These are phyloP conservation scores for Malus asiatica DNA, from an alignment of 306 rosid species.

Conservation along the genomic window DNA sequence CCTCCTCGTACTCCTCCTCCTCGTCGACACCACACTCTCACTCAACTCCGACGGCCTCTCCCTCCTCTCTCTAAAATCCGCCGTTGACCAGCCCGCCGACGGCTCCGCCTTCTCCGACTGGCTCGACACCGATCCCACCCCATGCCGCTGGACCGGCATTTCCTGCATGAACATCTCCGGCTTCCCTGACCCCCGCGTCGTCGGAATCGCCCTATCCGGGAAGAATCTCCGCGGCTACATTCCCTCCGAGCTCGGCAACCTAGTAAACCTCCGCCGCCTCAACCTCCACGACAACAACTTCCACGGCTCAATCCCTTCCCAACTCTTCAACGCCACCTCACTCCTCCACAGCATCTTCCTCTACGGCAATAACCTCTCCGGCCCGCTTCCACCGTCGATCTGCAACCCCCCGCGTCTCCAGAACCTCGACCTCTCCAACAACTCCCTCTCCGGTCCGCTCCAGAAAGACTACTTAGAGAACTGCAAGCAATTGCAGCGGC, in stretches of 20 bases:
- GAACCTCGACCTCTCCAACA: constrained; percentile 82
- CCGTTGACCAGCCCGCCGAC: constrained; percentile 42
- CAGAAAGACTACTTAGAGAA: constrained; percentile 31
- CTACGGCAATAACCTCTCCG: constrained; percentile 82
- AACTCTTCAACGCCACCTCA: constrained; percentile 84
- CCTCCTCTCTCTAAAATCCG: constrained; percentile 86
- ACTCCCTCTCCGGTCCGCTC: constrained; percentile 55
- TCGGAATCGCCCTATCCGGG: constrained; percentile 62
- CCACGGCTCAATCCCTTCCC: constrained; percentile 64
- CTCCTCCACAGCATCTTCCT: constrained; percentile 79
- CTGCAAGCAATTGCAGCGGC: constrained; percentile 64
- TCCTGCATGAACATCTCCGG: constrained; percentile 68
- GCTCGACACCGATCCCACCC: constrained; percentile 57
- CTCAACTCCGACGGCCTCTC: constrained; percentile 87
- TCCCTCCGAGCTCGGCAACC: constrained; percentile 85
- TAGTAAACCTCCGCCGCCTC: constrained; percentile 73
- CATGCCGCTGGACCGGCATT: constrained; percentile 85
- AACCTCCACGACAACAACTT: constrained; percentile 69
- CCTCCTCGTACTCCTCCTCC: neutral
- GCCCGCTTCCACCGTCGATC: constrained; percentile 55
- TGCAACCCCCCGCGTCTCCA: constrained; percentile 68
- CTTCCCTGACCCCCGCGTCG: constrained; percentile 58
- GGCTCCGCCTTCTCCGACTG: constrained; percentile 59
- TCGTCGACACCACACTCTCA: constrained; percentile 6
- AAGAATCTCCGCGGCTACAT: constrained; percentile 76